These are phyloP conservation scores for Clonostachys solani DNA, from an alignment of 2,329 filamentous ascomycete genomes.

Conservation along the genomic window DNA sequence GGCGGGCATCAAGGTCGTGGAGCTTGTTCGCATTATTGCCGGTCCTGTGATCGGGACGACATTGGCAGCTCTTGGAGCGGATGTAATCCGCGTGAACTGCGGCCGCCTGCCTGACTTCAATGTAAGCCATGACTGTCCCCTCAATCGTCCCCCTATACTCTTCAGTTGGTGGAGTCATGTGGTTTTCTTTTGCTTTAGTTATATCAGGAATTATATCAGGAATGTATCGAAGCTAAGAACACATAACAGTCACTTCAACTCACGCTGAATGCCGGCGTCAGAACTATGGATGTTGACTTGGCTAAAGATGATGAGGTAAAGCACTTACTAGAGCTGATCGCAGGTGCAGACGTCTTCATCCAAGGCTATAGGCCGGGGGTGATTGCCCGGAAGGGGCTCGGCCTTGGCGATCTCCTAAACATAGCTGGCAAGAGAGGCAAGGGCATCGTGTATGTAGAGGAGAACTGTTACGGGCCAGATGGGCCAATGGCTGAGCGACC, in stretches of 20 bases:
- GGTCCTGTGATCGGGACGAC: slow-evolving; percentile 34
- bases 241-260: no score
- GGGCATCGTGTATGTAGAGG: slow-evolving; percentile 45
- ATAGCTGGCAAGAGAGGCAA: neutral
- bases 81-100: slow-evolving; percentile 37
- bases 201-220: no score
- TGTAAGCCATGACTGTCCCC: no score
- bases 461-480: slow-evolving; percentile 50
- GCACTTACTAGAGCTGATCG: slow-evolving; percentile 29
- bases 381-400: slow-evolving; percentile 40
- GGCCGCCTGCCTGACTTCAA: slow-evolving; percentile 18
- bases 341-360: slow-evolving; percentile 44
- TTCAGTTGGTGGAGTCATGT: no score
- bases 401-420: slow-evolving; percentile 37
- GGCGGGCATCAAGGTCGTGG: slow-evolving; percentile 41
- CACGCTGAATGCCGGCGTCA: no score
- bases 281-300: no score
- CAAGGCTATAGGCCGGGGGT: slow-evolving; percentile 43
- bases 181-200: no score
- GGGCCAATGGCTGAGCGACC: slow-evolving; percentile 38
- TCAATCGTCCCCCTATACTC: no score
- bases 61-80: slow-evolving; percentile 40
- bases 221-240: no score
- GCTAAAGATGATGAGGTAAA: no score
- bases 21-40: slow-evolving; percentile 42